Evolutionary conservation across 2,329 filamentous ascomycete species (phyloP), one percentile per base, ranked within the genome.

Genomic region (Microdochium nivale): DNA sequence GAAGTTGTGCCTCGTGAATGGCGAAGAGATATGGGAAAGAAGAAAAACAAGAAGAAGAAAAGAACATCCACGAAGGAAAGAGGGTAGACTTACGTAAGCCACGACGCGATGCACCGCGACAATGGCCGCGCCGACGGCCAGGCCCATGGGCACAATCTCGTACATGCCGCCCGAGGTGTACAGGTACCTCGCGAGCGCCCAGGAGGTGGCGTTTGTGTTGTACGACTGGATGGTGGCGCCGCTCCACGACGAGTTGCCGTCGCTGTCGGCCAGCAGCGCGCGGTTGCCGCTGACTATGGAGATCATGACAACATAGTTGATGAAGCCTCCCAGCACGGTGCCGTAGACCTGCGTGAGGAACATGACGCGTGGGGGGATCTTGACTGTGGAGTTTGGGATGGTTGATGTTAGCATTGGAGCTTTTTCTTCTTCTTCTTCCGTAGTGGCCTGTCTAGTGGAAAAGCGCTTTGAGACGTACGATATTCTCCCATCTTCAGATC

Each of bases 401-500:
- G 9, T 19, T 3, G 10, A 23, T 16, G n/a, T 7, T 11, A 43
- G n/a, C 11, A 23, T 3, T 3, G 2, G 4, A n/a, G n/a, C n/a
- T n/a, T n/a, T n/a, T n/a, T n/a, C n/a, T n/a, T n/a, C n/a, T n/a
- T n/a, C n/a, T n/a, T n/a, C n/a, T n/a, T n/a, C n/a, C n/a, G n/a
- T n/a, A n/a, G n/a, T n/a, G n/a, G n/a, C n/a, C n/a, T n/a, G n/a
- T n/a, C n/a, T n/a, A n/a, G n/a, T n/a, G n/a, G n/a, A n/a, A n/a
- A n/a, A n/a, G n/a, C n/a, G n/a, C n/a, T n/a, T n/a, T n/a, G n/a
- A n/a, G 40, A 66, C 72, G 49, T 64, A 76, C 75, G 70, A 49
- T 82, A 82, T 65, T 81, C 76, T 21, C 79, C 79, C 69, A 81
- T 72, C 64, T 82, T 82, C 24, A 82, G 60, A 54, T 80, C 77